Evolutionary conservation across 2,329 filamentous ascomycete species (phyloP).

Genomic region (Pestalotiopsis sp.): DNA sequence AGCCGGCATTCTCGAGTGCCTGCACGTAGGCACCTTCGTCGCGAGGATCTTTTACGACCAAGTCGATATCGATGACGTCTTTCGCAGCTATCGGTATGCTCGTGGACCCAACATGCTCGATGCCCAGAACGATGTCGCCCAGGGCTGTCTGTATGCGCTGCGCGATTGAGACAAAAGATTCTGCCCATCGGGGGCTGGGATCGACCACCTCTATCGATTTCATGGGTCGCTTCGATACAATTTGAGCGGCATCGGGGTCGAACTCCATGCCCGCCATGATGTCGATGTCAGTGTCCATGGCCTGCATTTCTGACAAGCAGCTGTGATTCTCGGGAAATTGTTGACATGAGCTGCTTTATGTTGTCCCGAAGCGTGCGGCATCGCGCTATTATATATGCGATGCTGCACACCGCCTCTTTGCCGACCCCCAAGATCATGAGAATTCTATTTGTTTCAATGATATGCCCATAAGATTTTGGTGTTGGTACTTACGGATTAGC

Average conservation of each 20-base stretch:
- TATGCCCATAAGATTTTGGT: not conserved
- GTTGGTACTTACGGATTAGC: not conserved
- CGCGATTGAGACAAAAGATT: slow-evolving; percentile 7
- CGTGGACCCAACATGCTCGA: slow-evolving; percentile 54
- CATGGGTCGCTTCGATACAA: slow-evolving; percentile 1
- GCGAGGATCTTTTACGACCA: slow-evolving; percentile 41
- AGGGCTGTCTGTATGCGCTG: slow-evolving; percentile 35
- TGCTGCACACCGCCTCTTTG: not conserved
- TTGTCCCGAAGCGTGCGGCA: not conserved
- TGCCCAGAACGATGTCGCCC: slow-evolving; percentile 32
- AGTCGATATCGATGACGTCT: slow-evolving; percentile 54
- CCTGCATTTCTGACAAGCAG: not conserved
- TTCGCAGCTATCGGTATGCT: slow-evolving; percentile 54
- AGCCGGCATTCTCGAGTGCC: slow-evolving; percentile 44
- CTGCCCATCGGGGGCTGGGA: slow-evolving; percentile 10
- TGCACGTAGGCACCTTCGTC: slow-evolving; percentile 46
- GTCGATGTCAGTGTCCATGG: not conserved
- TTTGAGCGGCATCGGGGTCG: slow-evolving; percentile 1
- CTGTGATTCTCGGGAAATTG: not conserved
- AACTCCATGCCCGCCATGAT: slow-evolving; percentile 2
- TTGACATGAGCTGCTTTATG: not conserved
- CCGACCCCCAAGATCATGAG: not conserved
- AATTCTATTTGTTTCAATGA: not conserved
- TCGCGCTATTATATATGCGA: not conserved
- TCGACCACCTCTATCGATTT: slow-evolving; percentile 13